phyloP scores from a whole-genome alignment of 306 rosid species.

The Sphenostylis stenocarpa region DNA sequence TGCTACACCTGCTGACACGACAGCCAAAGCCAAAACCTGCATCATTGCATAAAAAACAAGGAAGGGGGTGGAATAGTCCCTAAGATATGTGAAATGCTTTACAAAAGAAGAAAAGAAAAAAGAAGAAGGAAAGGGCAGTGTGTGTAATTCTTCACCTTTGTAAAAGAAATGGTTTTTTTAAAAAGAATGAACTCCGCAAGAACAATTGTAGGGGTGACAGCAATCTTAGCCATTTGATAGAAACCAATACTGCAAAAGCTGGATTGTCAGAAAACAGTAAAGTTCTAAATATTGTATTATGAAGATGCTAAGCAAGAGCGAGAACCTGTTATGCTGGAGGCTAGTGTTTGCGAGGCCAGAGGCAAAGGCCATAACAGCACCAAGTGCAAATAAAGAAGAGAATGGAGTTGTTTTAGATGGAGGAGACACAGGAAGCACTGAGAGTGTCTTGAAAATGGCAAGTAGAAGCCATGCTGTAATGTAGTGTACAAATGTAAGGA shows the following conservation, averaged over 20 bases:
- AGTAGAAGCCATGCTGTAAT: slow-evolving; percentile 80
- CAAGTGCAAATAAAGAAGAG: slow-evolving; percentile 84
- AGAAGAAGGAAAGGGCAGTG: not conserved
- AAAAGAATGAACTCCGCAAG: slow-evolving; percentile 77
- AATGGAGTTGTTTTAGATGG: slow-evolving; percentile 86
- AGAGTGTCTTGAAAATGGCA: slow-evolving; percentile 68
- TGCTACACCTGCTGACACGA: slow-evolving; percentile 81
- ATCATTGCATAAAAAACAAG: slow-evolving; percentile 25
- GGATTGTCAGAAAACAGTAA: slow-evolving; percentile 36
- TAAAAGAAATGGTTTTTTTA: slow-evolving; percentile 57
- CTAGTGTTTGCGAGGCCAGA: slow-evolving; percentile 98
- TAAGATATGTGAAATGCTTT: slow-evolving; percentile 1
- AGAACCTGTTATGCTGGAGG: slow-evolving; percentile 84
- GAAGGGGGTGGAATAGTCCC: not conserved
- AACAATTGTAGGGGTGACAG: slow-evolving; percentile 95
- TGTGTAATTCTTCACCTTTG: slow-evolving; percentile 51
- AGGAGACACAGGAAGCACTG: slow-evolving; percentile 84
- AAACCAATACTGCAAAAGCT: slow-evolving; percentile 74
- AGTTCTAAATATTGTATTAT: not conserved
- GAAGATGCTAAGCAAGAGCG: not conserved
- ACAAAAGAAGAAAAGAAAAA: not conserved
- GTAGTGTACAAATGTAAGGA: slow-evolving; percentile 85
- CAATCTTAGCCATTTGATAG: slow-evolving; percentile 99
- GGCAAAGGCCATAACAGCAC: slow-evolving; percentile 94
- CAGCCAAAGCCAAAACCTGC: slow-evolving; percentile 75